These are phyloP conservation scores for Fusarium continuum DNA, from an alignment of 2,329 filamentous ascomycete genomes.

Conservation along the genomic window DNA sequence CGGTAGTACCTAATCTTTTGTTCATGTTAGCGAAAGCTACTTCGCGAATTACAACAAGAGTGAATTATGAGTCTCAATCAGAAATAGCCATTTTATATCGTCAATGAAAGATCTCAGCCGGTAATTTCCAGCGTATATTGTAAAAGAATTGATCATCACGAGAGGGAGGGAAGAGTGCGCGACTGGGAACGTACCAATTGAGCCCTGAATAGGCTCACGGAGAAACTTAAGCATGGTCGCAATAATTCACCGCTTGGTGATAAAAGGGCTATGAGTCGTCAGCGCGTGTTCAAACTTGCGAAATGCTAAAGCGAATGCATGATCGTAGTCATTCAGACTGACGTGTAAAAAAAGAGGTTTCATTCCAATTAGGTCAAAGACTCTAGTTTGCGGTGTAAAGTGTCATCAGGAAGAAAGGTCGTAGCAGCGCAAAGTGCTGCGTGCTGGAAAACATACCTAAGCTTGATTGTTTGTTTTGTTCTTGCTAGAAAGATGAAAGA, in stretches of 20 bases:
- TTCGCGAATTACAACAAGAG: constrained; percentile 10
- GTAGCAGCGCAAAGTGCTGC: constrained; percentile 17
- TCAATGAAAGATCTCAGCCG: constrained; percentile 82
- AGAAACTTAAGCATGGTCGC: constrained; percentile 29
- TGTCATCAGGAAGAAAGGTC: constrained; percentile 75
- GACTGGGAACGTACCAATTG: constrained; percentile 46
- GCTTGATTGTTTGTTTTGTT: constrained; percentile 34
- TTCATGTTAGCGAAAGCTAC: constrained; percentile 47
- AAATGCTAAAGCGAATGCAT: constrained; percentile 28
- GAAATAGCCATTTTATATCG: constrained; percentile 88
- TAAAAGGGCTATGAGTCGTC: constrained; percentile 38
- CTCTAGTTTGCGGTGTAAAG: constrained; percentile 92
- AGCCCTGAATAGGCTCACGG: background rate
- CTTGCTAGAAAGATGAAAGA: constrained; percentile 34
- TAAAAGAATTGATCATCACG: constrained; percentile 72
- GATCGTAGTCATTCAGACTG: constrained; percentile 76
- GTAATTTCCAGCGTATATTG: constrained; percentile 92
- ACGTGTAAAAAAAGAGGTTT: constrained; percentile 85
- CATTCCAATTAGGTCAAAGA: constrained; percentile 89
- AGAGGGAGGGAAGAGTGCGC: constrained; percentile 20
- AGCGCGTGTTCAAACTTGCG: constrained; percentile 35
- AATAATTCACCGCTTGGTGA: constrained; percentile 45
- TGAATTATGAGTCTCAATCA: constrained; percentile 60
- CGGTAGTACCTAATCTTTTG: constrained; percentile 33
- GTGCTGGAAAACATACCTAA: constrained; percentile 39